Base-by-base conservation (phyloP, 352 stramenopile genomes). In the Peronospora belbahrii region DNA sequence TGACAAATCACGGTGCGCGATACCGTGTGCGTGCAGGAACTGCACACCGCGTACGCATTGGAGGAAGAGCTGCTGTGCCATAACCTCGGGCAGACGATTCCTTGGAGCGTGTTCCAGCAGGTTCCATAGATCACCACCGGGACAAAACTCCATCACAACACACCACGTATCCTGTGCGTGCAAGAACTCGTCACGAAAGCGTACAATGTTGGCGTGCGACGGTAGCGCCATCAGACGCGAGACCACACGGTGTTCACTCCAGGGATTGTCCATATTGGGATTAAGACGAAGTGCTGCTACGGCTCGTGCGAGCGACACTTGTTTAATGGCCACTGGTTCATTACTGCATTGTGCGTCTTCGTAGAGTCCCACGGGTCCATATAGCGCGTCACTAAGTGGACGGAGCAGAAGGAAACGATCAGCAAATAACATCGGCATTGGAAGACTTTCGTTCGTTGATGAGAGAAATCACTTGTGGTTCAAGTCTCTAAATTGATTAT, bases 131-230 rank as follows among this genome's bases (percentile, higher is more conserved):
- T 86, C 74, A 8, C 70, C 74, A 30, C 60, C 69, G 0, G 43
- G 42, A 43, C 71, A 82, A 30, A 65, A 67, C 8, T 81, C 74
- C 57, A 80, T 80, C 24, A 80, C 65, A 9, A 85, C 45, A 40
- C 54, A 70, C 70, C 70, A 78, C 24, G 48, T 57, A 27, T 56
- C 50, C 14, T 66, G 38, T 7, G 15, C 51, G n/a, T 77, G 56
- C 20, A 77, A 17, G 42, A 83, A 85, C 19, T 72, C 49, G 25
- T 54, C 27, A 15, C 38, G 61, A 19, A 72, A 65, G 7, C 45
- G 55, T n/a, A 85, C 54, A 24, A 83, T 57, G 44, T 77, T 75
- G 8, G 47, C 35, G 35, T 85, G 65, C 8, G 36, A 27, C 10
- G 41, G 56, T 28, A 67, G 52, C 6, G 49, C 28, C 48, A 51